phyloP scores from a whole-genome alignment of 2,329 filamentous ascomycete genomes.

The Pyrenophora seminiperda region DNA sequence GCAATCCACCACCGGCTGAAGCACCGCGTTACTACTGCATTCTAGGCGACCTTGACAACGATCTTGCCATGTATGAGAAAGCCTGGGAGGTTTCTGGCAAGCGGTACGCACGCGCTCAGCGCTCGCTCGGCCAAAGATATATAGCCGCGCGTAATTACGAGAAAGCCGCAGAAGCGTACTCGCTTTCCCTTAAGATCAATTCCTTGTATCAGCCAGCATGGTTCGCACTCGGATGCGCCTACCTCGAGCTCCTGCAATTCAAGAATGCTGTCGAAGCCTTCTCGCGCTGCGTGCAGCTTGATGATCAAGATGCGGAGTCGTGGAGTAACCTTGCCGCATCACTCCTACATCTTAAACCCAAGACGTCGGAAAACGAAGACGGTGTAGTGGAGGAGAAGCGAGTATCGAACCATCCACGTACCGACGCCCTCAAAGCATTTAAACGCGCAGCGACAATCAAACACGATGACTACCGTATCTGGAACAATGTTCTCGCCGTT shows the following conservation, averaged over 20 bases:
- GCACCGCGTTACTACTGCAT: conserved; percentile 91
- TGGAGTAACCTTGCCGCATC: conserved; percentile 95
- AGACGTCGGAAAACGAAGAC: conserved; percentile 38
- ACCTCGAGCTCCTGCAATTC: conserved; percentile 77
- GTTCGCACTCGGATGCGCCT: conserved; percentile 88
- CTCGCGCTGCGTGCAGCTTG: conserved; percentile 78
- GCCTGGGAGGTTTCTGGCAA: conserved; percentile 85
- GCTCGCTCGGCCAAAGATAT: conserved; percentile 81
- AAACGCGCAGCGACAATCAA: conserved; percentile 85
- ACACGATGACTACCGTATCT: conserved; percentile 87
- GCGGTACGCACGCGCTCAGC: conserved; percentile 84
- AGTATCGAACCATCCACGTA: conserved; percentile 56
- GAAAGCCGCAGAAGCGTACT: conserved; percentile 77
- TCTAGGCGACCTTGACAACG: conserved; percentile 82
- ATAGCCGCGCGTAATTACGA: conserved; percentile 68
- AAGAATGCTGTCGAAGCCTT: conserved; percentile 83
- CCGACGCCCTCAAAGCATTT: conserved; percentile 80
- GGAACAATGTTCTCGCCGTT: conserved; percentile 94
- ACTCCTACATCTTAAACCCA: conserved; percentile 70
- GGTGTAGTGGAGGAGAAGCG: conserved; percentile 48
- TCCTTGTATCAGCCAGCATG: conserved; percentile 82
- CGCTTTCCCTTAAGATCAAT: conserved; percentile 76
- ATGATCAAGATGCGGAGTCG: conserved; percentile 86
- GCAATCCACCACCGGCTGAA: conserved; percentile 74
- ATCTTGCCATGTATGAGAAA: conserved; percentile 75